phyloP scores from a whole-genome alignment of 2,329 filamentous ascomycete genomes.

The Zymoseptoria ardabiliae region DNA sequence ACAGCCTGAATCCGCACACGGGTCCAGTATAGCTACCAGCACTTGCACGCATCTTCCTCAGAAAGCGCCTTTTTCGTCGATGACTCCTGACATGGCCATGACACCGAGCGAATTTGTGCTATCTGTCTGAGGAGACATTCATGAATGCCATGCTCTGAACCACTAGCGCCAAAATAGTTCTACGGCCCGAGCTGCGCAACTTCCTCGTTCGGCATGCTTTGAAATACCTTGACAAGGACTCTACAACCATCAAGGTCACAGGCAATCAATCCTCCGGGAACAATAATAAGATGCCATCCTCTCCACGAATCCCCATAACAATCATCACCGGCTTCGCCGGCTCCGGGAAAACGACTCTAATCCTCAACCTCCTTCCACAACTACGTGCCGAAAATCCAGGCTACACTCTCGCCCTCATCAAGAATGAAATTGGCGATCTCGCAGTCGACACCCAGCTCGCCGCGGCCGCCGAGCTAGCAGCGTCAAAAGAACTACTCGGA shows the following conservation, averaged over 20 bases:
- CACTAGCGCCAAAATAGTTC: neutral
- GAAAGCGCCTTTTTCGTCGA: too few relatives aligned
- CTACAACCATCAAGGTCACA: neutral
- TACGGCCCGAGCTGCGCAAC: neutral
- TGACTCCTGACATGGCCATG: too few relatives aligned
- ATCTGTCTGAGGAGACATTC: neutral
- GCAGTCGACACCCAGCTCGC: constrained; percentile 91
- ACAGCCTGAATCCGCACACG: too few relatives aligned
- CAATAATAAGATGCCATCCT: neutral
- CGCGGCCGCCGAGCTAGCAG: constrained; percentile 71
- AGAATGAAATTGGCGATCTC: constrained; percentile 96
- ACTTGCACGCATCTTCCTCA: too few relatives aligned
- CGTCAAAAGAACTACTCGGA: constrained; percentile 87
- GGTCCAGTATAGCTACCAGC: too few relatives aligned
- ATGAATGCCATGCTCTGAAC: neutral
- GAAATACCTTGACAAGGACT: neutral
- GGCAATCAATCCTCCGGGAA: neutral
- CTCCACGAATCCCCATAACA: constrained; percentile 65
- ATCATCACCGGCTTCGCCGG: constrained; percentile 95
- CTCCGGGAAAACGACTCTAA: constrained; percentile 91
- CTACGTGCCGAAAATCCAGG: constrained; percentile 75
- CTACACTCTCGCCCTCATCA: constrained; percentile 89
- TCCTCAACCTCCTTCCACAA: constrained; percentile 89
- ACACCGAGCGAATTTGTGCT: too few relatives aligned
- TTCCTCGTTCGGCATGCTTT: neutral